A percentile compares a stretch with the other conserved stretches of the same genome.
Conservation (phyloP, 352 stramenopile genomes). For the Nothophytophthora sp. region DNA sequence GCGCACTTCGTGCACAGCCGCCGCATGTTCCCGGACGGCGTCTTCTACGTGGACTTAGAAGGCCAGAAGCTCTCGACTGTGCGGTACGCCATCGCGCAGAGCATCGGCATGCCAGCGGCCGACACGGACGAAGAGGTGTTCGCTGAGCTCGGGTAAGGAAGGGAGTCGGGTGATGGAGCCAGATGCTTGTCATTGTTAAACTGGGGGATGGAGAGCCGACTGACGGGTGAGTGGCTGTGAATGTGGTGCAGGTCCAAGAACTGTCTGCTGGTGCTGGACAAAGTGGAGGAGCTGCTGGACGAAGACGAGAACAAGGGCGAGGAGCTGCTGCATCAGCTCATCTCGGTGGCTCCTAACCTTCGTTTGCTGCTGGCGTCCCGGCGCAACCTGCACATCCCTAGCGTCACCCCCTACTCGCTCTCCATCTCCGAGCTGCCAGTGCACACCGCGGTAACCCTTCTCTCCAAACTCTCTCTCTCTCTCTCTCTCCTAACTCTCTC, state of each 20-base stretch:
- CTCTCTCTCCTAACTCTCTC: not conserved
- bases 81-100: slow-evolving; percentile 80
- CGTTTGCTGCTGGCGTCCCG: slow-evolving; percentile 71
- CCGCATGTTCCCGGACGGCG: slow-evolving; percentile 74
- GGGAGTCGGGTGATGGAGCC: not conserved
- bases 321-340: slow-evolving; percentile 66
- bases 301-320: slow-evolving; percentile 75
- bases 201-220: too few species aligned
- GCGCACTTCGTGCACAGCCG: slow-evolving; percentile 81
- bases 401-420: slow-evolving; percentile 77
- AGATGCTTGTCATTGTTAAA: slow-evolving; percentile 2
- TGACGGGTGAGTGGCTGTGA: too few species aligned
- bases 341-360: slow-evolving; percentile 69
- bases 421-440: slow-evolving; percentile 74
- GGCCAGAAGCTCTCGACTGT: slow-evolving; percentile 79
- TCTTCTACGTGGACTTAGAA: slow-evolving; percentile 87
- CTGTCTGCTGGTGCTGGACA: slow-evolving; percentile 77
- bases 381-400: slow-evolving; percentile 73
- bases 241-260: slow-evolving; percentile 48
- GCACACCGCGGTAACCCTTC: slow-evolving; percentile 52
- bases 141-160: slow-evolving; percentile 55
- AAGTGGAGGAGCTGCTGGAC: slow-evolving; percentile 79
- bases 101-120: slow-evolving; percentile 69
- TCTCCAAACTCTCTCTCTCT: not conserved
- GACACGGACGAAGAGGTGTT: slow-evolving; percentile 83